These are phyloP conservation scores for Periconia macrospinosa DNA, from an alignment of 2,329 filamentous ascomycete species.

Conservation along the genomic window DNA sequence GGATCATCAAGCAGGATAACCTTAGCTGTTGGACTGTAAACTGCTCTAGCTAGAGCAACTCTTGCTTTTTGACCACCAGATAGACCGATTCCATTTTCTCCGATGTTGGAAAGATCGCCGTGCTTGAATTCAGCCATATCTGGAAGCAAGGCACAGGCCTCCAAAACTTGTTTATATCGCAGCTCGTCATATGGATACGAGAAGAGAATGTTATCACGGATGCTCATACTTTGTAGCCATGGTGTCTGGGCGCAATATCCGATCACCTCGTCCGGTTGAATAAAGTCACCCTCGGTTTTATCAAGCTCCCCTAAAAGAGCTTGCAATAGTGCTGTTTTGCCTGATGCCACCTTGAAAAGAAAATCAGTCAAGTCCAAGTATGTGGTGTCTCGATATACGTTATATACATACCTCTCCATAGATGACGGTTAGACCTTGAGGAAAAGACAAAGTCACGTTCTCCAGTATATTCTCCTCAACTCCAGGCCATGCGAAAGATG, in stretches of 20 bases:
- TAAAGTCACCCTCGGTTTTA: slow-evolving; percentile 52
- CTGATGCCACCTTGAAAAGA: slow-evolving; percentile 55
- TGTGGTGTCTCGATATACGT: too few relatives aligned
- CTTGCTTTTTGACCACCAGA: slow-evolving; percentile 65
- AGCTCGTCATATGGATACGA: slow-evolving; percentile 68
- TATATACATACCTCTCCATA: slow-evolving; percentile 57
- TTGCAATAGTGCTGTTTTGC: slow-evolving; percentile 65
- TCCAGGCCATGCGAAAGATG: slow-evolving; percentile 80
- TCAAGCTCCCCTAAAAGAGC: slow-evolving; percentile 63
- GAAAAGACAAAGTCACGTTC: slow-evolving; percentile 58
- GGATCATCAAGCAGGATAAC: slow-evolving; percentile 63
- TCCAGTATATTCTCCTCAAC: slow-evolving; percentile 58
- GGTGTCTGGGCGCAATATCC: slow-evolving; percentile 68
- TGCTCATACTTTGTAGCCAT: slow-evolving; percentile 71
- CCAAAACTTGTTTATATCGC: slow-evolving; percentile 69
- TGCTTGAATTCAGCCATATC: slow-evolving; percentile 66
- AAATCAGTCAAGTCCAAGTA: too few relatives aligned
- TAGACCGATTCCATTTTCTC: slow-evolving; percentile 63
- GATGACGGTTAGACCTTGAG: slow-evolving; percentile 61
- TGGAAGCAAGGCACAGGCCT: slow-evolving; percentile 63
- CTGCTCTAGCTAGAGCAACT: slow-evolving; percentile 62
- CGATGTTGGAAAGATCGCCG: slow-evolving; percentile 64
- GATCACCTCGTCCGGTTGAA: slow-evolving; percentile 58
- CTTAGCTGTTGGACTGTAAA: slow-evolving; percentile 57
- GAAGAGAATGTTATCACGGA: slow-evolving; percentile 69